Evolutionary conservation across 192 early-diverging fungal species (phyloP).

Genomic region (Pecoramyces ruminantium): DNA sequence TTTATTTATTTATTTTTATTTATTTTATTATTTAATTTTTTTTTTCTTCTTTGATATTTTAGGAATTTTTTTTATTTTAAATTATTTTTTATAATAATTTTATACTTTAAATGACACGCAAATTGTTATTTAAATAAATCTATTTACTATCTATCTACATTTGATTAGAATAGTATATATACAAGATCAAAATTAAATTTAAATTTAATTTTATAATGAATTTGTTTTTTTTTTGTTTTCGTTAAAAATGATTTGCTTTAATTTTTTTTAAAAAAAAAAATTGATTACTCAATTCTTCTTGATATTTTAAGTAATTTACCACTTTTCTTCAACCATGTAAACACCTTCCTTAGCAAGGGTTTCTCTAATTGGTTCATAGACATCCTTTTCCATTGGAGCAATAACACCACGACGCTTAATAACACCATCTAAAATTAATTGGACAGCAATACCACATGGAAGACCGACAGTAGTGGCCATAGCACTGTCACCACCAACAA

Average conservation of each 20-base stretch:
- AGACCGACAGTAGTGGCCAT: slow-evolving; percentile 97
- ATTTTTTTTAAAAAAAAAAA: neutral
- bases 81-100: no score
- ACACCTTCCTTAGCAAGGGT: slow-evolving; percentile 79
- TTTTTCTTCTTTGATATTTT: no score
- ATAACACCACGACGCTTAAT: slow-evolving; percentile 64
- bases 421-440: slow-evolving; percentile 72
- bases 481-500: slow-evolving; percentile 69
- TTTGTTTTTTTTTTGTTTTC: no score
- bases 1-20: no score
- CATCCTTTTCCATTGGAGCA: slow-evolving; percentile 75
- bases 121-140: no score
- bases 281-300: neutral
- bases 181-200: no score
- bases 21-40: no score
- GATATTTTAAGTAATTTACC: slow-evolving; percentile 19
- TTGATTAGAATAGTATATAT: no score
- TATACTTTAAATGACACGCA: no score
- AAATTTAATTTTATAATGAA: no score
- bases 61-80: no score
- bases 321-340: slow-evolving; percentile 58
- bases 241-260: neutral
- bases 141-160: no score
- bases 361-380: slow-evolving; percentile 80
- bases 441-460: slow-evolving; percentile 87